These are phyloP conservation scores for Clonostachys rosea DNA, from an alignment of 2,329 filamentous ascomycete species.

Conservation along the genomic window DNA sequence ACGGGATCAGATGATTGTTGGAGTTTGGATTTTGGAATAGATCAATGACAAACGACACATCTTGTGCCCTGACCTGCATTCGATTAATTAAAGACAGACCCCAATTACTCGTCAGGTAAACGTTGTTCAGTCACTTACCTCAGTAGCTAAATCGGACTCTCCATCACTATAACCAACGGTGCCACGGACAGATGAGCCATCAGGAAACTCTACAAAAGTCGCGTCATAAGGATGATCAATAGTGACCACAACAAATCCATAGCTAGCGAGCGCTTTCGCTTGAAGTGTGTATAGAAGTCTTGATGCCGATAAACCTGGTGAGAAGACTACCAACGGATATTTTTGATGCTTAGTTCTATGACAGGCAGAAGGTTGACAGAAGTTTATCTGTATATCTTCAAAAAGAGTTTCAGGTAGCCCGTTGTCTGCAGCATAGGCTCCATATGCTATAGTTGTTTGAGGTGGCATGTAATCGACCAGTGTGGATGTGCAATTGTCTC, in stretches of 20 bases:
- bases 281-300: slow-evolving; percentile 30
- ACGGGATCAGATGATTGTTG: slow-evolving; percentile 1
- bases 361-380: slow-evolving; percentile 6
- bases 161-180: slow-evolving; percentile 10
- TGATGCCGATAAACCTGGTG: slow-evolving; percentile 30
- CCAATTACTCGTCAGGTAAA: too few species aligned
- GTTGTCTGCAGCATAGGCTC: neutral
- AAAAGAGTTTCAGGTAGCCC: slow-evolving; percentile 6
- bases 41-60: slow-evolving; percentile 25
- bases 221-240: slow-evolving; percentile 41
- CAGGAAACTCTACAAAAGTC: slow-evolving; percentile 31
- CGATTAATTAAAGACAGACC: too few species aligned
- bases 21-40: slow-evolving; percentile 11
- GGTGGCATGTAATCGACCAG: slow-evolving; percentile 8
- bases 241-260: slow-evolving; percentile 35
- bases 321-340: slow-evolving; percentile 28
- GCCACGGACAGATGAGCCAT: slow-evolving; percentile 18
- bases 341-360: slow-evolving; percentile 7
- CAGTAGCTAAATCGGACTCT: slow-evolving; percentile 1
- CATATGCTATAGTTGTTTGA: slow-evolving; percentile 3
- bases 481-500: slow-evolving; percentile 2
- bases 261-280: slow-evolving; percentile 34
- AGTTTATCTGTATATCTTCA: slow-evolving; percentile 6
- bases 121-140: neutral
- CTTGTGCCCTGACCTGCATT: slow-evolving; percentile 17